Percentiles rank a stretch among this genome's conserved stretches.
These are phyloP conservation scores for Umbilicaria muhlenbergii DNA, from an alignment of 495 filamentous ascomycete species.

Conservation along the genomic window DNA sequence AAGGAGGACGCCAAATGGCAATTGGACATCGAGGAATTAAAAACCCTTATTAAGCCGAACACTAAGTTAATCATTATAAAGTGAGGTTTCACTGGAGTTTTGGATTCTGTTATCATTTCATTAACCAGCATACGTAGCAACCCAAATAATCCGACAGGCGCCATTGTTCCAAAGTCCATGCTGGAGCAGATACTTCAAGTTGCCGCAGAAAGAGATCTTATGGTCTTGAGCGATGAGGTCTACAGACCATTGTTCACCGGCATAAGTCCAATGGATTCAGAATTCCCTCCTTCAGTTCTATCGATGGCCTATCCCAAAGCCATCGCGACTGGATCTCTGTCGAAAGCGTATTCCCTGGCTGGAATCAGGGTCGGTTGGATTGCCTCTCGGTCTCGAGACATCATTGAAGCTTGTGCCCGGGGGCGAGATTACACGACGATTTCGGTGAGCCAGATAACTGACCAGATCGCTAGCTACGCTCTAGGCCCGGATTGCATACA, in stretches of 20 bases:
- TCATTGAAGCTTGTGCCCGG: conserved; percentile 49
- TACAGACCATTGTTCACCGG: conserved; percentile 83
- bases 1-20: conserved; percentile 48
- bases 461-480: conserved; percentile 63
- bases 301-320: conserved; percentile 55
- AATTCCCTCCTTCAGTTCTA: conserved; percentile 53
- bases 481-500: conserved; percentile 48
- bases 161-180: conserved; percentile 44
- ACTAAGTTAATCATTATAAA: conserved; percentile 62
- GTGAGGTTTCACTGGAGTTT: conserved; percentile 17
- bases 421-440: conserved; percentile 78
- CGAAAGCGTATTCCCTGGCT: conserved; percentile 74
- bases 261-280: conserved; percentile 35
- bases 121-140: conserved; percentile 37
- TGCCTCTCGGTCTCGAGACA: conserved; percentile 42
- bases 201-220: conserved; percentile 45
- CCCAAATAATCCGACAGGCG: conserved; percentile 78
- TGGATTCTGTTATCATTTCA: not conserved
- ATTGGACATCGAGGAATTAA: conserved; percentile 51
- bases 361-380: conserved; percentile 78
- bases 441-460: conserved; percentile 68
- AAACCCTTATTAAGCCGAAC: conserved; percentile 50
- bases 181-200: conserved; percentile 48
- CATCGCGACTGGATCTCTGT: conserved; percentile 66
- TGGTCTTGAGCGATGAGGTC: conserved; percentile 66